Base-by-base conservation (phyloP, 176 grass and related monocot species). In the Phoenix roebelenii region DNA sequence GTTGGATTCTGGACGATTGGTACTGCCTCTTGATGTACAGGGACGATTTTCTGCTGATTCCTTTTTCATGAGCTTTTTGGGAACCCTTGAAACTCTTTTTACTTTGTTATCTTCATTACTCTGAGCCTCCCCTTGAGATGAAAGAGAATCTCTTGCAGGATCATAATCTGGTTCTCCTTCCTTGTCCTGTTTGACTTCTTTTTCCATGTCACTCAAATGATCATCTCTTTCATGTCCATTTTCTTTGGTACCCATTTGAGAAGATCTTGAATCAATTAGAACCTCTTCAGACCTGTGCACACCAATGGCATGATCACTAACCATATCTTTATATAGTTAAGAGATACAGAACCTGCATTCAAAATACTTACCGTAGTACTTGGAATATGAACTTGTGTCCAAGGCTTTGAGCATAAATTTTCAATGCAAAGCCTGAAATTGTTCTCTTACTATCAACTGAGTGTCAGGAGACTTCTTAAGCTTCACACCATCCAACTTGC, bases 241-340 rank as follows among this genome's bases (percentile, higher is more conserved):
- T 32, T 98, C 85, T 83, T 77, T 92, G 23, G 84, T 76, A 79
- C 87, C 94, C 94, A 98, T 98, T 72, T 81, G 10, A 55, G 18
- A 75, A 20, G 66, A 71, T 74, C 76, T 72, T 4, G 39, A 77
- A 50, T 30, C 24, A 32, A 44, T 7, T 54, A 55, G 16, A 1
- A 52, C 61, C 9, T 63, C 10, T 51, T 63, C 23, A 57, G 61
- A 57, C 76, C 79, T 85, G 72, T 15, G 70, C 23, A 71, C 67
- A 73, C 35, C 35, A 44, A 44, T 44, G 35, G 35, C 35, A 44
- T 44, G 35, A 44, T 12, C 35, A 12, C 7, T 44, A 44, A 44
- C 35, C 35, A 12, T 44, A 44, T 12, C 7, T 44, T 44, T 44
- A 7, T 44, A 44, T 7, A 12, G 9, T 44, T 44, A 44, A 44